Conservation (phyloP, 331 rosid genomes). For the Pyrus hybrid region DNA sequence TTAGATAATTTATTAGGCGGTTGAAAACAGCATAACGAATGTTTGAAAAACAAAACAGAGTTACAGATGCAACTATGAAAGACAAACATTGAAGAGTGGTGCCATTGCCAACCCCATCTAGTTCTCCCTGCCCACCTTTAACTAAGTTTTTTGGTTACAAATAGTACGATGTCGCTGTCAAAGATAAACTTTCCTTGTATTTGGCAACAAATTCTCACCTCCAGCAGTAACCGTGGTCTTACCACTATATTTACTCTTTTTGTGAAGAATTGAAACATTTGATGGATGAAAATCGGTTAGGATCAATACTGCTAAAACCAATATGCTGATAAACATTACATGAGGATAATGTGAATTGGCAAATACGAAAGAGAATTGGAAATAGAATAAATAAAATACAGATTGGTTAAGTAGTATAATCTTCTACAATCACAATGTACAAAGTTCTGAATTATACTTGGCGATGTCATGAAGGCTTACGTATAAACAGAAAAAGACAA, state of each 20-base stretch:
- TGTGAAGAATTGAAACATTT: background rate
- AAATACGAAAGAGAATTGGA: background rate
- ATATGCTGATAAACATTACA: background rate
- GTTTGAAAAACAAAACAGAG: background rate
- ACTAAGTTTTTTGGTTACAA: background rate
- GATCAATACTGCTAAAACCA: background rate
- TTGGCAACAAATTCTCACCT: background rate
- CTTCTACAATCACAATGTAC: background rate
- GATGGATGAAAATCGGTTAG: background rate
- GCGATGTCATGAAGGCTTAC: background rate
- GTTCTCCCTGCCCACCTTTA: background rate
- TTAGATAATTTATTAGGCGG: background rate
- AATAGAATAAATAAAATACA: background rate
- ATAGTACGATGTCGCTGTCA: background rate
- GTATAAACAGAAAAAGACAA: background rate
- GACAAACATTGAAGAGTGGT: background rate
- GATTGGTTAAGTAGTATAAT: background rate
- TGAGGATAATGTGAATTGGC: background rate
- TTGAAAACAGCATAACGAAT: background rate
- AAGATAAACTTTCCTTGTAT: background rate
- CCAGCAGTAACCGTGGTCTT: background rate
- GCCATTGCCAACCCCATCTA: background rate
- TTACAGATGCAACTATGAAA: background rate
- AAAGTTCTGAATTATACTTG: background rate
- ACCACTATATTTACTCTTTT: background rate